A percentile compares a stretch with the other conserved stretches of the same genome.
Conservation (phyloP, 1,284 basidiomycete species). For the Laetiporus sulphureus region DNA sequence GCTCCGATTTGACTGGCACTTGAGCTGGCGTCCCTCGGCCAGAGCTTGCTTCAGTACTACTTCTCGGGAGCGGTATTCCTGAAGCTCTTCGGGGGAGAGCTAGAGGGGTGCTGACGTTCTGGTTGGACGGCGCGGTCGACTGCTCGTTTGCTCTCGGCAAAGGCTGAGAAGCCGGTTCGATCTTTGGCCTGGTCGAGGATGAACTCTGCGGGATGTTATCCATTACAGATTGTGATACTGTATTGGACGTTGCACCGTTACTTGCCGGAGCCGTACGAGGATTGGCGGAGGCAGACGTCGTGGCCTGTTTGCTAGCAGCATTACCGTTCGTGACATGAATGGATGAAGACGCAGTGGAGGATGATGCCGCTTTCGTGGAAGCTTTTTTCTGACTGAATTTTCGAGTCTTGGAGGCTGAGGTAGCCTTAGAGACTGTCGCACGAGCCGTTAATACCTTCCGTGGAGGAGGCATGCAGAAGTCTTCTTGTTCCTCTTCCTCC, state of each 20-base stretch:
- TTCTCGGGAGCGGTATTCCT: not conserved
- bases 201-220: too few species aligned
- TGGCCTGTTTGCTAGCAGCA: not conserved
- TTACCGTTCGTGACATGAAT: not conserved
- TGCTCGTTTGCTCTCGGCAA: too few species aligned
- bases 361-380: not conserved
- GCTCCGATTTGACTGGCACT: conserved; percentile 2
- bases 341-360: not conserved
- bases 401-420: not conserved
- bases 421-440: not conserved
- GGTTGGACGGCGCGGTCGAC: too few species aligned
- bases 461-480: not conserved
- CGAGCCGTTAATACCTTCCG: conserved; percentile 1
- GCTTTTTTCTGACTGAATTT: not conserved
- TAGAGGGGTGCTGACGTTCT: too few species aligned
- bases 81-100: not conserved
- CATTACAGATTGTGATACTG: too few species aligned
- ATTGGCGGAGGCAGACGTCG: not conserved
- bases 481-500: conserved; percentile 7
- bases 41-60: not conserved
- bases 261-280: too few species aligned
- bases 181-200: too few species aligned
- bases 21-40: not conserved
- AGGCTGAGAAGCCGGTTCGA: too few species aligned
- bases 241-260: too few species aligned